Conservation (phyloP, 1,139 yeast genomes). For the Ashbya aceris region DNA sequence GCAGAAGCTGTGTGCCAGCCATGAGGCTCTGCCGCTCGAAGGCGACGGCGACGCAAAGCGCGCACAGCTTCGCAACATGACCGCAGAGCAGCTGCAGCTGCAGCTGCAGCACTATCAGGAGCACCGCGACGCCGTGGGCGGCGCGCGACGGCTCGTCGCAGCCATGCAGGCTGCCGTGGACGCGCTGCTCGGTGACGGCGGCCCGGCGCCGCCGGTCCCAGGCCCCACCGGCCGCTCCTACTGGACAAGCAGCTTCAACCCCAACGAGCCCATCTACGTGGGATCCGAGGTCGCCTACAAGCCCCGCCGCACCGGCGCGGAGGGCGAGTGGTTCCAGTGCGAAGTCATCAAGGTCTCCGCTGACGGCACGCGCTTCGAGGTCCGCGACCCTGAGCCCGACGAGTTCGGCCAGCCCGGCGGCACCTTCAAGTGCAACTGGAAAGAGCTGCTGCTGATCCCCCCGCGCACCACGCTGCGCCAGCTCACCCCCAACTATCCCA, state of each 20-base stretch:
- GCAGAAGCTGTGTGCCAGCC: constrained; percentile 57
- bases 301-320: constrained; percentile 52
- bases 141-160: constrained; percentile 40
- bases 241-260: constrained; percentile 40
- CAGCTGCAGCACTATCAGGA: constrained; percentile 37
- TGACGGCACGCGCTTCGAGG: constrained; percentile 73
- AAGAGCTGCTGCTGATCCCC: constrained; percentile 74
- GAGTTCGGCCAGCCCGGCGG: constrained; percentile 87
- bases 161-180: constrained; percentile 30
- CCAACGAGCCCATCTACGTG: constrained; percentile 49
- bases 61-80: constrained; percentile 25
- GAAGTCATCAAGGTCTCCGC: constrained; percentile 68
- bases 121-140: constrained; percentile 50
- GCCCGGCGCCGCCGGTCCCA: constrained; percentile 8
- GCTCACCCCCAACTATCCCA: constrained; percentile 48
- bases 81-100: constrained; percentile 34
- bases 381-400: constrained; percentile 96
- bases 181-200: constrained; percentile 17
- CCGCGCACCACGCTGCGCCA: constrained; percentile 35
- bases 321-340: constrained; percentile 95
- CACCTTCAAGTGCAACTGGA: constrained; percentile 70
- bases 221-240: constrained; percentile 21
- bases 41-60: constrained; percentile 32
- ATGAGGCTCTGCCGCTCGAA: constrained; percentile 47
- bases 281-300: constrained; percentile 89